These are phyloP conservation scores for Yamadazyma akitaensis DNA, from an alignment of 805 yeast genomes.

Conservation along the genomic window DNA sequence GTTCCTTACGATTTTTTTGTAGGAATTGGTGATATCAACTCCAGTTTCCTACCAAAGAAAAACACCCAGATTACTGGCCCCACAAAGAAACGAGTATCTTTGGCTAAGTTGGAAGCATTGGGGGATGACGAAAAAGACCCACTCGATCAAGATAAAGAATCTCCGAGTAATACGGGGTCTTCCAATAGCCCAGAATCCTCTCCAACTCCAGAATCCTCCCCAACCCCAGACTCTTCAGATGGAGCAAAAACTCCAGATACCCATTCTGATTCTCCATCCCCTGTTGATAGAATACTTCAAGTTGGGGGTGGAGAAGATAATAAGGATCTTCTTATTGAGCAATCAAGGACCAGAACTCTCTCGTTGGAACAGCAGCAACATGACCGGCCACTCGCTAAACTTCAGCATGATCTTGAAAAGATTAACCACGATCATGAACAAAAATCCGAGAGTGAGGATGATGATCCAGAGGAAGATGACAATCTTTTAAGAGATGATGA, in stretches of 20 bases:
- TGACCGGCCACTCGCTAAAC: conserved; percentile 79
- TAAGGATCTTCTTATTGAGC: conserved; percentile 47
- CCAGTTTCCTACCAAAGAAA: conserved; percentile 72
- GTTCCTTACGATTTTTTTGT: conserved; percentile 95
- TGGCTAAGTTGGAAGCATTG: conserved; percentile 50
- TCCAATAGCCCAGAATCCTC: too few species aligned
- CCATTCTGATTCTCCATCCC: conserved; percentile 20
- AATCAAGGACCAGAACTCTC: conserved; percentile 62
- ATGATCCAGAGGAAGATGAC: conserved; percentile 34
- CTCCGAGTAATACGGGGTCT: too few species aligned
- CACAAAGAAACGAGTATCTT: conserved; percentile 54
- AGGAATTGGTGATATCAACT: conserved; percentile 96
- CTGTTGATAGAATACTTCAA: conserved; percentile 49
- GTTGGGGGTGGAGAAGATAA: conserved; percentile 51
- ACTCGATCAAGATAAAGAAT: neutral
- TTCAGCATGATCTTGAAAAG: conserved; percentile 69
- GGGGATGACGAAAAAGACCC: conserved; percentile 26
- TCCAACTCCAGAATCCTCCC: conserved; percentile 1
- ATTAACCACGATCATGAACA: conserved; percentile 27
- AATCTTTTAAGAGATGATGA: conserved; percentile 76
- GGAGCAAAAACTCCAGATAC: neutral
- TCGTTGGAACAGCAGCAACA: conserved; percentile 76
- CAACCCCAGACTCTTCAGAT: too few species aligned
- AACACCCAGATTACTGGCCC: conserved; percentile 58
- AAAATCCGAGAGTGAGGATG: conserved; percentile 21